Evolutionary conservation across 768 basidiomycete genomes (phyloP), one percentile per base, ranked within the genome.

Genomic region (Amanita brunnescens): DNA sequence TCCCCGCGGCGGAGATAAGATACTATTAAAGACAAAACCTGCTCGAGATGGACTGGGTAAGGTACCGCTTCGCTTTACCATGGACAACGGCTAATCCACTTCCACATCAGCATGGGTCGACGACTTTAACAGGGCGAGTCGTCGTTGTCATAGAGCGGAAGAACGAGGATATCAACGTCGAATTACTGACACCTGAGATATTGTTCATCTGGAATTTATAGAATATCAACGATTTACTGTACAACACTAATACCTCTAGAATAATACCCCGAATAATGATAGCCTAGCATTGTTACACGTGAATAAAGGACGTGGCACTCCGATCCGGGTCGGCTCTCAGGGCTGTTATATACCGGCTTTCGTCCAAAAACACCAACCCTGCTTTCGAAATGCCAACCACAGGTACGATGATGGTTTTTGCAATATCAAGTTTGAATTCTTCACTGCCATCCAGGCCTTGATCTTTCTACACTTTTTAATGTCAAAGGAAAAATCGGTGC

Each of bases 401-500:
- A 58, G 62, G 63, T 61, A 51, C 34, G 44, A 30, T 26, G 24
- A 44, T 30, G 26, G 3, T 32, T 35, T 21, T 32, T 23, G 16
- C 16, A 16, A 9, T 33, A 21, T 34, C 21, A 6, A 6, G 16
- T 14, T 44, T 16, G 48, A 49, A 54, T 39, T 49, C 29, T 33
- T 30, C n/a, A 33, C 32, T 42, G 38, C 21, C 9, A n/a, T 35
- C 18, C 49, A 77, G 81, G 83, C 61, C 74, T 85, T 53, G 70
- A 70, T 33, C 61, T 78, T 14, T 62, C 72, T 21, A 73, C 76
- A 2, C 64, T 88, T 41, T 87, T 83, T 73, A 71, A 75, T 61
- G 80, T 88, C 54, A 73, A 74, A 63, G 83, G 78, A 55, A 87
- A 86, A 67, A 79, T 82, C 56, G 83, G 83, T 84, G 34, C n/a